Percentiles rank a stretch among this genome's conserved stretches.
Conservation (phyloP, 108 stramenopile species). For the Nitzschia sp. region DNA sequence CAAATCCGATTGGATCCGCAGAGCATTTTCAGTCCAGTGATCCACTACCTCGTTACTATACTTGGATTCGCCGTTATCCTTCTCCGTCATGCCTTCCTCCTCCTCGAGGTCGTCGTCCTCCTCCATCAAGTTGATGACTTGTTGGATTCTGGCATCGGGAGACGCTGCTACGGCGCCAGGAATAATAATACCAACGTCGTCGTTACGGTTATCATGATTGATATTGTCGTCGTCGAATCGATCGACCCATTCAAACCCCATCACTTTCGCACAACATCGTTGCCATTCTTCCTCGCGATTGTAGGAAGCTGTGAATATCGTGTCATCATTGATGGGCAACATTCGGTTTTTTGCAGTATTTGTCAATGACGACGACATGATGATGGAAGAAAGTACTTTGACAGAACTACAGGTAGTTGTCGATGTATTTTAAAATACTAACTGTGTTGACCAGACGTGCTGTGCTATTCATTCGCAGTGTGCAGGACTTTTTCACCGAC, state of each 20-base stretch:
- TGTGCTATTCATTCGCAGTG: too few relatives aligned
- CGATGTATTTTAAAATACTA: too few relatives aligned
- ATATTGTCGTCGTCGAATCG: constrained; percentile 14
- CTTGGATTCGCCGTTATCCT: constrained; percentile 8
- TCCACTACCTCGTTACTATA: constrained; percentile 3
- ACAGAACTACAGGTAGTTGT: too few relatives aligned
- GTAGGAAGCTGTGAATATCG: constrained; percentile 24
- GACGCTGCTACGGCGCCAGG: neutral
- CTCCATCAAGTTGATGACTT: constrained; percentile 27
- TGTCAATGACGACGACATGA: too few relatives aligned
- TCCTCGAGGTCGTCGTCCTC: constrained; percentile 21
- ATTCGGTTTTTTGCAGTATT: neutral
- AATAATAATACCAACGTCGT: neutral
- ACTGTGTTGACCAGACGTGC: too few relatives aligned
- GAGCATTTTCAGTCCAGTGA: constrained; percentile 50
- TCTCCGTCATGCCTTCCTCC: neutral
- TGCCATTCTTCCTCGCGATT: constrained; percentile 39
- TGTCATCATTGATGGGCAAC: constrained; percentile 2
- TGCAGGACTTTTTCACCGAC: too few relatives aligned
- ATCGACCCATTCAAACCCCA: constrained; percentile 47
- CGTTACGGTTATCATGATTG: too few relatives aligned
- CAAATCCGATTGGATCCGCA: constrained; percentile 45
- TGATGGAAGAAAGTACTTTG: neutral
- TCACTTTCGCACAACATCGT: constrained; percentile 29
- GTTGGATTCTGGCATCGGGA: neutral